Base-by-base conservation (phyloP, 495 filamentous ascomycete species). In the Melanomma pulvis-pyrius region DNA sequence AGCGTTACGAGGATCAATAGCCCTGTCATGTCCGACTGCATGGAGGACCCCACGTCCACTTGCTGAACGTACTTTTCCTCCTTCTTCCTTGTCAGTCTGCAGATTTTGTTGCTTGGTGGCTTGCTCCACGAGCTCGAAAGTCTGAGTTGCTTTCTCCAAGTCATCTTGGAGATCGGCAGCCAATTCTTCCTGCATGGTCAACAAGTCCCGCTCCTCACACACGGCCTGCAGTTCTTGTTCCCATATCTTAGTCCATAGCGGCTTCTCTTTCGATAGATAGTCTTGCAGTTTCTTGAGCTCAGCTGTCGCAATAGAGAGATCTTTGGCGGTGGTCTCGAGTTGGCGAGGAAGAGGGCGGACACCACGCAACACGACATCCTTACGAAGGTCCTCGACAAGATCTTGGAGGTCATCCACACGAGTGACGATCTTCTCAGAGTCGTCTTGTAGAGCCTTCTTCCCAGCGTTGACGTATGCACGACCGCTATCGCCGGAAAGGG, bases 201-300 rank as follows among this genome's bases (percentile, higher is more conserved):
- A 83, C 71, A 96, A 87, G 72, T 98, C 93, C 71, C 92, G 87
- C 67, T 97, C 96, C 68, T 93, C 91, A 78, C 93, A 98, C 15
- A 99, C 94, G 51, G 92, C 83, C 76, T 96, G 88, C 50, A 99
- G 81, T 72, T 98, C 92, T 77, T 92, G 90, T 83, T 97, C 92
- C 94, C 96, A 98, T 63, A 98, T 94, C 82, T 96, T 96, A 25
- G 90, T 96, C 92, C 94, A 99, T 49, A 96, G 79, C 0, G 94
- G 94, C 77, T 96, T 96, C 83, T 99, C 94, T 25, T 83, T 83
- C 69, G 88, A 88, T 74, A 98, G 83, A 80, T 89, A 97, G 41
- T 96, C 92, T 68, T 94, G 87, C 87, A 98, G 90, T 80, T 92
- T 93, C 86, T 92, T 96, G 46, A 99, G 87, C 71, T 97, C 92